Conservation (phyloP, 164 flowering plant genomes). For the Berberis thunbergii region DNA sequence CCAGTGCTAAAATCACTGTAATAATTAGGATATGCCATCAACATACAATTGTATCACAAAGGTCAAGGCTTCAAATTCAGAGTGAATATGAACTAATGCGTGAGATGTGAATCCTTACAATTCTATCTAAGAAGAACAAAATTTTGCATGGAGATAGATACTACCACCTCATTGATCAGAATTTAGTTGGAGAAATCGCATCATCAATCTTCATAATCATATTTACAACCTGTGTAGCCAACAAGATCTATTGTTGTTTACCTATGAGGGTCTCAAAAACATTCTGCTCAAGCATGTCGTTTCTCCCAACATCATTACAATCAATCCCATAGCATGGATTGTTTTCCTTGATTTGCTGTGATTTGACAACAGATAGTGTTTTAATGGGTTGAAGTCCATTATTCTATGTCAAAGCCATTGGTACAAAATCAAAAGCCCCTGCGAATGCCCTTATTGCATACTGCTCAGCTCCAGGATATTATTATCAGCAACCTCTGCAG, state of each 20-base stretch:
- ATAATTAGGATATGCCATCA: too few relatives aligned
- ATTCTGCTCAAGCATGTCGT: conserved; percentile 50
- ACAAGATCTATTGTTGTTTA: conserved; percentile 3
- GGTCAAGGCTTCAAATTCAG: too few relatives aligned
- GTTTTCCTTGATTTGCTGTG: conserved; percentile 94
- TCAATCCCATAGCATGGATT: conserved; percentile 18
- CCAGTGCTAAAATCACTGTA: too few relatives aligned
- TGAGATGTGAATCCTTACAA: too few relatives aligned
- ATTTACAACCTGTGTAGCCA: conserved; percentile 96
- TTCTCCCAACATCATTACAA: conserved; percentile 95
- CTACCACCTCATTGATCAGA: too few relatives aligned
- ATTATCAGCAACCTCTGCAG: too few relatives aligned
- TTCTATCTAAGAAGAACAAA: too few relatives aligned
- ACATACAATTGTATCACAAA: too few relatives aligned
- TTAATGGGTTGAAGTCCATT: conserved; percentile 29
- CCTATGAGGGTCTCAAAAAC: too few relatives aligned
- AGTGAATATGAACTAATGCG: too few relatives aligned
- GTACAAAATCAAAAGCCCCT: conserved; percentile 88
- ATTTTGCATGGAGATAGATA: too few relatives aligned
- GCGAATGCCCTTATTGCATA: conserved; percentile 95
- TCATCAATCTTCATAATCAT: conserved; percentile 57
- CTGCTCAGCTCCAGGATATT: conserved; percentile 23
- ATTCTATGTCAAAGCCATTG: conserved; percentile 98
- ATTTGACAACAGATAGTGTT: conserved; percentile 82
- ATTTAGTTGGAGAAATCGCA: too few relatives aligned